These are phyloP conservation scores for Peribolospora baueri DNA, from an alignment of 768 basidiomycete genomes.

Conservation along the genomic window DNA sequence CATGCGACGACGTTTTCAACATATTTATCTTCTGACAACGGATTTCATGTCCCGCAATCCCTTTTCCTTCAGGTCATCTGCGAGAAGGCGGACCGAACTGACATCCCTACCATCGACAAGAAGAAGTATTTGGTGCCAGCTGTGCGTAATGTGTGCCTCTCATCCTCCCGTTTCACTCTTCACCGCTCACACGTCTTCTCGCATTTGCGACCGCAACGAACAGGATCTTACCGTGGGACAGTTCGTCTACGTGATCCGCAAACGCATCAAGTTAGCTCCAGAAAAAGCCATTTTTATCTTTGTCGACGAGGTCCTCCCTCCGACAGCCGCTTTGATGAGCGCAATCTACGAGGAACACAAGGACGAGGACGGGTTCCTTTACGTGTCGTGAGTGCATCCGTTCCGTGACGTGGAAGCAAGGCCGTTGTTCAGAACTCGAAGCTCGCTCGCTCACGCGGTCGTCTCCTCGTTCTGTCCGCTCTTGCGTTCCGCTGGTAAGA, in stretches of 20 bases:
- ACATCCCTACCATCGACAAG: conserved; percentile 99
- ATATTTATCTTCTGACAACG: not conserved
- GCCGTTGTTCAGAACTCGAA: too few relatives aligned
- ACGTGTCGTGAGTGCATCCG: conserved; percentile 28
- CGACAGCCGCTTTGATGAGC: conserved; percentile 94
- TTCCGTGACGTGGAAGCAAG: not conserved
- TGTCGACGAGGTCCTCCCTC: conserved; percentile 92
- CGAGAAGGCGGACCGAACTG: conserved; percentile 94
- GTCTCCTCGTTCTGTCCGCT: too few relatives aligned
- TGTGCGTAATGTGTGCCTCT: not conserved
- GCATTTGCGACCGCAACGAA: not conserved
- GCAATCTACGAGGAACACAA: conserved; percentile 99
- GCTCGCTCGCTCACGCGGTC: too few relatives aligned
- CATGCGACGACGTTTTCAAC: not conserved
- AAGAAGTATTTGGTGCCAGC: conserved; percentile 73
- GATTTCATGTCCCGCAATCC: not conserved
- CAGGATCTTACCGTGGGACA: conserved; percentile 93
- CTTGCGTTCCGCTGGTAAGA: conserved; percentile 20
- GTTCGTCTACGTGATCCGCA: conserved; percentile 98
- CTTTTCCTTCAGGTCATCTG: conserved; percentile 61
- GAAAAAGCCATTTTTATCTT: conserved; percentile 99
- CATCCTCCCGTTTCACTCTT: not conserved
- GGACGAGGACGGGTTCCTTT: conserved; percentile 97
- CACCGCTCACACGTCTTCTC: not conserved
- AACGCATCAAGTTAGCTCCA: conserved; percentile 97